Base-by-base conservation (phyloP, 371 early-diverging fungal genomes). In the Saksenaea oblongispora region DNA sequence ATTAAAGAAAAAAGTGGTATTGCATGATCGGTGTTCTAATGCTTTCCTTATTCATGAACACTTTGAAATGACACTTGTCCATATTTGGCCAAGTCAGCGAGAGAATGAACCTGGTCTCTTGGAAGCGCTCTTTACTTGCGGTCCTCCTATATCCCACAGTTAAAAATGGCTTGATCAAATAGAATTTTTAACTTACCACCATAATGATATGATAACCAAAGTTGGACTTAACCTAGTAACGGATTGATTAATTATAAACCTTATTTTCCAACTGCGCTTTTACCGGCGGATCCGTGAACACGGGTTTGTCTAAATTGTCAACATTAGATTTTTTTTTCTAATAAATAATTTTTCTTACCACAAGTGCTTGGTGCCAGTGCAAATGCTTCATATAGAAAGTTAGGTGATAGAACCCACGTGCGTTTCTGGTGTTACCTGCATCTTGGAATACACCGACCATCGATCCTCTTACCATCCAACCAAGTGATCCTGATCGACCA, bases 391-490 rank as follows among this genome's bases (percentile, higher is more conserved):
- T 18, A 14, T 56, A 31, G 4, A 34, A 28, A 34, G 17, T 54
- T 44, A 18, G 58, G 57, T 60, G 17, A 56, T 34, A 44, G 1
- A 28, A 27, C 3, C 27, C 28, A 41, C 63, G 35, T 41, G 47
- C 0, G 13, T n/a, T 62, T 39, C 26, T 36, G 22, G 17, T 42
- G 14, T 69, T 68, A 79, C 79, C 79, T 34, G 93, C 95, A 59
- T 93, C 93, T 75, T 95, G 95, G 74, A 96, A 96, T 0, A 89
- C 74, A 1, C 93, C 95, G 5, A 93, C 94, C 97, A 95, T 95
- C 11, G 90, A 84, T 7, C 94, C 96, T 61, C 97, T 82, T 4
- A 73, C 79, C 92, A 91, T 90, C 92, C 94, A 92, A 17, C 97
- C 97, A 24, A 96, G 79, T 27, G 80, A 72, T 24, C 75, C 78